These are phyloP conservation scores for Plenodomus lindquistii DNA, from an alignment of 2,329 filamentous ascomycete genomes.

Conservation along the genomic window DNA sequence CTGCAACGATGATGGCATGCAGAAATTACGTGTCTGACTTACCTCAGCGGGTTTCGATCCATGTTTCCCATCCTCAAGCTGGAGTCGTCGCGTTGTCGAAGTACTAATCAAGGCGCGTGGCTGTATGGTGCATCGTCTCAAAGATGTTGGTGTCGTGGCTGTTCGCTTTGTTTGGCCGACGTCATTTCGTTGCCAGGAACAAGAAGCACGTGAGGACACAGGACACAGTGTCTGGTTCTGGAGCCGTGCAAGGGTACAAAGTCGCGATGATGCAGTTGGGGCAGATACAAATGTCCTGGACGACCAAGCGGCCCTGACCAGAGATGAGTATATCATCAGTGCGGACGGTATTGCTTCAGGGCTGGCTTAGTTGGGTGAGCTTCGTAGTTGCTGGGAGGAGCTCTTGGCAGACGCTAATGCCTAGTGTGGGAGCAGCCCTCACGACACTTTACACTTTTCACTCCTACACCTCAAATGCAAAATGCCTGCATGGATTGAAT, in stretches of 20 bases:
- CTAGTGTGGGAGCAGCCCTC: slow-evolving; percentile 1
- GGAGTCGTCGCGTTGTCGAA: slow-evolving; percentile 11
- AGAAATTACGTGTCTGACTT: too few species aligned
- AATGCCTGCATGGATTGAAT: not conserved
- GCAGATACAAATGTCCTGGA: slow-evolving; percentile 9
- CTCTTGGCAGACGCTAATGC: slow-evolving; percentile 8
- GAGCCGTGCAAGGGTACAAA: slow-evolving; percentile 10
- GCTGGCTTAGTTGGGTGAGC: not conserved
- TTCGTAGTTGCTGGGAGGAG: slow-evolving; percentile 4
- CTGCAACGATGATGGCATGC: too few species aligned
- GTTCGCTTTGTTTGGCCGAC: slow-evolving; percentile 4
- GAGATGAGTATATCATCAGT: slow-evolving; percentile 6
- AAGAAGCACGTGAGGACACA: slow-evolving; percentile 38
- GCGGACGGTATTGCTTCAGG: slow-evolving; percentile 1
- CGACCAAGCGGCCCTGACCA: slow-evolving; percentile 22
- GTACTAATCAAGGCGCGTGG: slow-evolving; percentile 22
- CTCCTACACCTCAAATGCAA: not conserved
- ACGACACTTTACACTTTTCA: not conserved
- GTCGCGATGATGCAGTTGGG: slow-evolving; percentile 8
- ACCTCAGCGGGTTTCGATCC: not conserved
- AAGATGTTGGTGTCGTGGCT: slow-evolving; percentile 2
- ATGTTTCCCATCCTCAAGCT: slow-evolving; percentile 8
- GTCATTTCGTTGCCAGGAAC: slow-evolving; percentile 20
- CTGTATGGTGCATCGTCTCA: slow-evolving; percentile 2
- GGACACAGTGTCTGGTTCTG: slow-evolving; percentile 21